phyloP scores from a whole-genome alignment of 257 asterid genomes.

The Penstemon newberryi region DNA sequence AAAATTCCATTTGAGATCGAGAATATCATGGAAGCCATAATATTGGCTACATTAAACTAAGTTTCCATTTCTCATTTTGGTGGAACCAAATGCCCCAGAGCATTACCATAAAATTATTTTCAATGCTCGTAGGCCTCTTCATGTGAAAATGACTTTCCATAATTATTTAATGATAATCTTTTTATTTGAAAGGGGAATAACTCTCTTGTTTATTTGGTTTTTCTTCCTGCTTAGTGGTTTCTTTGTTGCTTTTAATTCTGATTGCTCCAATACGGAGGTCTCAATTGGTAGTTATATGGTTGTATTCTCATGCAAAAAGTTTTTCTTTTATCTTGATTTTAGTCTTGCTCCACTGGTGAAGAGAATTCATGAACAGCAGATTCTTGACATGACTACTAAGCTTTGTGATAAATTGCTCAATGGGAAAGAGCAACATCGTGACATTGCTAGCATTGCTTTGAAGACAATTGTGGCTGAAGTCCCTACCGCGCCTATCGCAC shows the following conservation, averaged over 20 bases:
- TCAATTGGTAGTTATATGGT: constrained; percentile 16
- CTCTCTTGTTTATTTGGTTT: not conserved
- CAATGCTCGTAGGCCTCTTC: not conserved
- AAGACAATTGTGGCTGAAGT: constrained; percentile 97
- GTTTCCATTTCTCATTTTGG: constrained; percentile 12
- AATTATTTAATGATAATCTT: not conserved
- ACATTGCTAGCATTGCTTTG: constrained; percentile 95
- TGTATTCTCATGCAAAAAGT: constrained; percentile 16
- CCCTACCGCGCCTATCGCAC: constrained; percentile 73
- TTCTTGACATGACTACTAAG: constrained; percentile 82
- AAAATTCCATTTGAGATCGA: not conserved
- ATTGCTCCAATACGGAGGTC: constrained; percentile 17
- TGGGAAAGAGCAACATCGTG: constrained; percentile 91
- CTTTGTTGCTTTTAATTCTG: constrained; percentile 27
- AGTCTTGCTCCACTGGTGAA: constrained; percentile 92
- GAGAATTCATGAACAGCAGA: constrained; percentile 81
- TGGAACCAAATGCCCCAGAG: not conserved
- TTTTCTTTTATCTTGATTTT: constrained; percentile 29
- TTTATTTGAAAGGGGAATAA: too few species aligned
- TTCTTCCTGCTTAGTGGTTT: not conserved
- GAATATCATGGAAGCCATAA: not conserved
- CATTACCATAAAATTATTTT: not conserved
- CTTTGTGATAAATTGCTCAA: constrained; percentile 96
- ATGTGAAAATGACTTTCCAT: constrained; percentile 17
- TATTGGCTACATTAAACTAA: not conserved